Base-by-base conservation (phyloP, 495 filamentous ascomycete species). In the Tricharina praecox region DNA sequence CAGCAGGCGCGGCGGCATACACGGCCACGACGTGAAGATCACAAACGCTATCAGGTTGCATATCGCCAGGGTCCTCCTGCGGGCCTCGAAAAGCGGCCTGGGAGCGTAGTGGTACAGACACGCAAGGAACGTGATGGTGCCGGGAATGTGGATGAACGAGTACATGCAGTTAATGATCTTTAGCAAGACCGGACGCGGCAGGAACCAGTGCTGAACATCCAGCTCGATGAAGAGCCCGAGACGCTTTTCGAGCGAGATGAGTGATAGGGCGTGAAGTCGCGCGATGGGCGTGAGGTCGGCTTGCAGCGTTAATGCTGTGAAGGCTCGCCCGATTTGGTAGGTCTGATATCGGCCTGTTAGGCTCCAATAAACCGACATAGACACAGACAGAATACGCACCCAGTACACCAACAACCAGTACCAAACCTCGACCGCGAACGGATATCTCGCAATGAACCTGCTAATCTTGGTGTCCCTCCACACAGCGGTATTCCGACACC, bases 61-160 rank as follows among this genome's bases (percentile, higher is more conserved):
- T 23, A 82, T 66, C 23, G 78, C 79, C 65, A 85, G 70, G 9
- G 79, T 82, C 16, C 82, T 70, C 47, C 81, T 66, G 9, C 75
- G 67, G 0, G 74, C 70, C 53, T 75, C 70, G 51, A 79, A 79
- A 2, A 79, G 59, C 18, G 52, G 56, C 0, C 68, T 71, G 2
- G 55, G 51, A 25, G 76, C 81, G 53, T 74, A 74, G 61, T 81
- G 77, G 60, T 75, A 81, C 4, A 82, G 67, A 60, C 71, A 74
- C 48, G 78, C 72, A 20, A 81, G 67, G 57, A 78, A 82, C 9
- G 72, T 69, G 42, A 83, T 83, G 2, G 81, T 84, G 11, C 79
- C 81, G 0, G 81, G 82, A 47, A 87, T 85, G 61, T 86, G 81
- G 52, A 87, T 82, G 54, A 84, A 84, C 1, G 78, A 82, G 58